phyloP scores from a whole-genome alignment of 371 early-diverging fungal species.

The Phascolomyces articulosus region DNA sequence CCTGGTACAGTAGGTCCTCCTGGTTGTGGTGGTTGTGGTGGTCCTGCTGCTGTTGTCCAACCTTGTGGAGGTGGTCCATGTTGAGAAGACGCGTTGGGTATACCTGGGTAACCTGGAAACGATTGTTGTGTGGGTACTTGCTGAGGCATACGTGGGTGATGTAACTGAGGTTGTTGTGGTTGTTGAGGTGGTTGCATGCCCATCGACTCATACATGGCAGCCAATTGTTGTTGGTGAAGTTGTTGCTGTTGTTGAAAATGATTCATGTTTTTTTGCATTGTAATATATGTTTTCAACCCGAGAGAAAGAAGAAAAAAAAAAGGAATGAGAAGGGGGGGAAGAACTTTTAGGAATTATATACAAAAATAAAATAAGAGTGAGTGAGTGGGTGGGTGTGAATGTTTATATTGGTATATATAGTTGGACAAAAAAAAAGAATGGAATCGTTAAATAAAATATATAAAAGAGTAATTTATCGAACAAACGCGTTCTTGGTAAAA shows the following conservation, averaged over 20 bases:
- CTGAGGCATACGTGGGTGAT: not conserved
- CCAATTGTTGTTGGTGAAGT: constrained; percentile 21
- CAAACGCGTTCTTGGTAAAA: not conserved
- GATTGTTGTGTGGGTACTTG: constrained; percentile 3
- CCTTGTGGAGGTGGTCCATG: not conserved
- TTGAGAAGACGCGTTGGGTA: constrained; percentile 7
- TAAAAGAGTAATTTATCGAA: not conserved
- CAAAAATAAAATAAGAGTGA: not conserved
- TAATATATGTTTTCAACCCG: not conserved
- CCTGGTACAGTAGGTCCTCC: not conserved
- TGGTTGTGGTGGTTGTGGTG: not conserved
- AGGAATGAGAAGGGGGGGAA: constrained; percentile 1
- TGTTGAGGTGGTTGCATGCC: constrained; percentile 22
- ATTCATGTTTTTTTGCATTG: constrained; percentile 22
- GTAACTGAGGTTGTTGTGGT: constrained; percentile 3
- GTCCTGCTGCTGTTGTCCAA: not conserved
- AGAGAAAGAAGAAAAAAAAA: constrained; percentile 6
- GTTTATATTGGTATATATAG: not conserved
- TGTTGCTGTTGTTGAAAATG: constrained; percentile 25
- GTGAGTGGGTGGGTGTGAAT: no score
- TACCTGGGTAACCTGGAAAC: constrained; percentile 2
- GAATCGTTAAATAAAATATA: not conserved
- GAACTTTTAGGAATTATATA: not conserved
- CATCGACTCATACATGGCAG: constrained; percentile 24
- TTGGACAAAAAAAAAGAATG: not conserved